phyloP scores from a whole-genome alignment of 495 filamentous ascomycete genomes.

The Platismatia glauca region DNA sequence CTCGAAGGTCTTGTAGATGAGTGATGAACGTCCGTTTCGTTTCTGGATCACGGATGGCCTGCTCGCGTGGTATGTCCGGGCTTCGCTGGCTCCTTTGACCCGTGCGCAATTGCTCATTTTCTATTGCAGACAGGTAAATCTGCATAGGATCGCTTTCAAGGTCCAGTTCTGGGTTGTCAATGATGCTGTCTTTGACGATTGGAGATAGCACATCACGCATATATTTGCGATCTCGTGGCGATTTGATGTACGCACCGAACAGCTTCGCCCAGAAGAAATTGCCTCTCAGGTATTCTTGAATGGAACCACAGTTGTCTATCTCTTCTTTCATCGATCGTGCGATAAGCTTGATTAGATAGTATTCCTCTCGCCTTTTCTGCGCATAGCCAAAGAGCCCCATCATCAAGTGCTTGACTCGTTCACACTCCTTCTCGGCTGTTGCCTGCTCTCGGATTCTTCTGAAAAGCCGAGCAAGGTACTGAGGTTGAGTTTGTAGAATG shows the following conservation, averaged over 20 bases:
- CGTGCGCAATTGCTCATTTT: conserved; percentile 91
- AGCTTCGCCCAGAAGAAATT: conserved; percentile 91
- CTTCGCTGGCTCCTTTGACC: conserved; percentile 70
- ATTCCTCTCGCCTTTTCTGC: conserved; percentile 93
- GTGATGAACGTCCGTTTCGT: conserved; percentile 86
- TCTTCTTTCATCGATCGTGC: conserved; percentile 76
- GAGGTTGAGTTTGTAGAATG: conserved; percentile 90
- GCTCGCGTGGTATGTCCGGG: conserved; percentile 75
- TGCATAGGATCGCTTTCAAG: conserved; percentile 96
- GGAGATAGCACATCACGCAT: conserved; percentile 75
- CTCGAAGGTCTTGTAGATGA: conserved; percentile 84
- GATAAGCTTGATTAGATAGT: conserved; percentile 89
- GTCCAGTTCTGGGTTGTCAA: conserved; percentile 83
- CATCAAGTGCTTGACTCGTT: conserved; percentile 82
- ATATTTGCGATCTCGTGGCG: conserved; percentile 86
- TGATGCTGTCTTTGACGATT: conserved; percentile 75
- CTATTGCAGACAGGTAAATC: conserved; percentile 89
- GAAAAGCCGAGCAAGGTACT: conserved; percentile 87
- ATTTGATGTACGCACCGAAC: conserved; percentile 78
- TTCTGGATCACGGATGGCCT: conserved; percentile 88
- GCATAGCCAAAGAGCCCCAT: conserved; percentile 98
- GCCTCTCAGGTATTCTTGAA: conserved; percentile 80
- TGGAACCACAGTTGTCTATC: conserved; percentile 58
- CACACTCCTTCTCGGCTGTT: conserved; percentile 83
- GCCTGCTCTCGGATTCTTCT: conserved; percentile 72